Conservation (phyloP, 345 rosid genomes). For the Leavenworthia alabamica region DNA sequence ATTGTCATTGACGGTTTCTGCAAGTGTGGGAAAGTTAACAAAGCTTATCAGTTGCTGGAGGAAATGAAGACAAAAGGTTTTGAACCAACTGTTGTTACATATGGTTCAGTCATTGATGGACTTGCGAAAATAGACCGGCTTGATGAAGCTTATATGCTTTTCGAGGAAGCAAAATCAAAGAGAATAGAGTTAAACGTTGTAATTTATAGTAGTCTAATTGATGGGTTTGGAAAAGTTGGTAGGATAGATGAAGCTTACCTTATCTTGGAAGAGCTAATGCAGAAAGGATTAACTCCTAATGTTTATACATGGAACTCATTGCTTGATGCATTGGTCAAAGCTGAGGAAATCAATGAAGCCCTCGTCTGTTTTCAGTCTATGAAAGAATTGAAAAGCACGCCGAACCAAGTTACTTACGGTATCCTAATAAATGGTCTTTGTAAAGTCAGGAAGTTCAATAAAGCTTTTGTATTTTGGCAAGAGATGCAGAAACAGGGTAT, state of each 20-base stretch:
- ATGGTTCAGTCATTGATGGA: constrained; percentile 84
- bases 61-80: constrained; percentile 85
- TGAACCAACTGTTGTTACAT: constrained; percentile 81
- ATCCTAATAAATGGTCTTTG: constrained; percentile 87
- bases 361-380: constrained; percentile 75
- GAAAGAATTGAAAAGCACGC: constrained; percentile 67
- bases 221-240: constrained; percentile 96
- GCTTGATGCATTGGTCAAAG: constrained; percentile 83
- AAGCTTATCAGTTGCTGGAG: constrained; percentile 87
- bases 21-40: constrained; percentile 87
- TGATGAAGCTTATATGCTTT: constrained; percentile 96
- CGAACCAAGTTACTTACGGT: constrained; percentile 68
- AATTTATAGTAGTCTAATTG: constrained; percentile 78
- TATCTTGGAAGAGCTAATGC: constrained; percentile 91
- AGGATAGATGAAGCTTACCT: constrained; percentile 95
- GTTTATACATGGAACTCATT: constrained; percentile 91
- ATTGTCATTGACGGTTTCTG: constrained; percentile 85
- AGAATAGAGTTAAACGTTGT: constrained; percentile 67
- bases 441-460: constrained; percentile 74
- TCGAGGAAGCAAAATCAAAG: constrained; percentile 87
- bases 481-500: constrained; percentile 85
- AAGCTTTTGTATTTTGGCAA: constrained; percentile 97
- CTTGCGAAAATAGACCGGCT: constrained; percentile 90
- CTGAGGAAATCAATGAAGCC: constrained; percentile 85
- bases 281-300: constrained; percentile 76